Evolutionary conservation across 495 filamentous ascomycete species (phyloP).

Genomic region (Talaromyces liani): DNA sequence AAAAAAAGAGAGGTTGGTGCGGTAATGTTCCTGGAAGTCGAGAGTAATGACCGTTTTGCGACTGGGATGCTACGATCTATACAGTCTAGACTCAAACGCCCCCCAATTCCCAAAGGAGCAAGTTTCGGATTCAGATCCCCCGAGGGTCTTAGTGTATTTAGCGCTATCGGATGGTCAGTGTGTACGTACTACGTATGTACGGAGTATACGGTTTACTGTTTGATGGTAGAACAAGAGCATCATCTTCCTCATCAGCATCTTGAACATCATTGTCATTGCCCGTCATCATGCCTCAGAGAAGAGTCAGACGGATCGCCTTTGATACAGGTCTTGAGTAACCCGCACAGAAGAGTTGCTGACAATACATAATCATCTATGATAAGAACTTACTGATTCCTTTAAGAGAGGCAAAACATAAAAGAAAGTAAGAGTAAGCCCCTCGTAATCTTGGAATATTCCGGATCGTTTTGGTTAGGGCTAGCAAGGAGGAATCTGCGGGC

Average conservation of each 20-base stretch:
- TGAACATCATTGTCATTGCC: neutral
- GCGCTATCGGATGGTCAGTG: neutral
- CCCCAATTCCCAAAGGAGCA: neutral
- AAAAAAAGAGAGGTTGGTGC: neutral
- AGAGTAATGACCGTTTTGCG: neutral
- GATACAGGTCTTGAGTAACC: neutral
- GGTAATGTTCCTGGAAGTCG: neutral
- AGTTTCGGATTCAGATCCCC: neutral
- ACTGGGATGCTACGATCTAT: neutral
- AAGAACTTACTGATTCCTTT: neutral
- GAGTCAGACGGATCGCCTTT: neutral
- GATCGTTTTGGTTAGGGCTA: neutral
- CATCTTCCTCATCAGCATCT: neutral
- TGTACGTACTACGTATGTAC: neutral
- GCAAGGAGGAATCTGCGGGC: neutral
- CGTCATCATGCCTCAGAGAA: neutral
- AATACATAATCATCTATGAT: neutral
- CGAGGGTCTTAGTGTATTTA: neutral
- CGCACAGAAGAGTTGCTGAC: neutral
- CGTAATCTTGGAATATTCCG: neutral
- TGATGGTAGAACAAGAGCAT: neutral
- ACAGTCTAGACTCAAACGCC: constrained; percentile 1
- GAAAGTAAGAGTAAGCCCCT: neutral
- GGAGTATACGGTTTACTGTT: neutral
- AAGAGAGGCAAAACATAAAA: neutral